phyloP scores from a whole-genome alignment of 371 early-diverging fungal genomes.

The Mucor saturninus region DNA sequence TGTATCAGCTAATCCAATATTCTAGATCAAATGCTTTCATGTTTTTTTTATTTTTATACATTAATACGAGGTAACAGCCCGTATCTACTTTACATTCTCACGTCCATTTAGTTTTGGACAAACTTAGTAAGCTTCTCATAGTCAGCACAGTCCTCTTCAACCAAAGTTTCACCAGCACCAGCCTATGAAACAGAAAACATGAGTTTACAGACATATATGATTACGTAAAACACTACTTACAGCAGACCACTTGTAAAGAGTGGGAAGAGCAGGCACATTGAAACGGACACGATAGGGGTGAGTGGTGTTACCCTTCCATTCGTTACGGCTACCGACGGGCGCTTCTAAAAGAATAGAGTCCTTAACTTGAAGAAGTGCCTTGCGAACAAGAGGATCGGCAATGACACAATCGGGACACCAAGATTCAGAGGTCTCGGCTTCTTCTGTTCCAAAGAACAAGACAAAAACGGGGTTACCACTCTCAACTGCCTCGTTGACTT shows the following conservation, averaged over 20 bases:
- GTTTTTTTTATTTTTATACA: too few relatives aligned
- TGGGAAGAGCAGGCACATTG: conserved; percentile 58
- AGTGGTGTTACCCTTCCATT: conserved; percentile 59
- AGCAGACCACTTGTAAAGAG: conserved; percentile 59
- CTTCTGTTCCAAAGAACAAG: conserved; percentile 50
- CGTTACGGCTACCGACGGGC: conserved; percentile 56
- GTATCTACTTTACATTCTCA: too few relatives aligned
- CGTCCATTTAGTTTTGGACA: conserved; percentile 21
- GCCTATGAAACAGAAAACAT: conserved; percentile 21
- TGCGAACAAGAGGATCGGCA: conserved; percentile 60
- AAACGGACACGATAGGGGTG: conserved; percentile 56
- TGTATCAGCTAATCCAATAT: too few relatives aligned
- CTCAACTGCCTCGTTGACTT: conserved; percentile 34
- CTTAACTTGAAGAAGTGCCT: conserved; percentile 42
- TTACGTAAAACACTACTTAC: conserved; percentile 32
- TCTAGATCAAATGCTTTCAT: too few relatives aligned
- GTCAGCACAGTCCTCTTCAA: conserved; percentile 59
- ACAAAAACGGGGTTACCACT: conserved; percentile 44
- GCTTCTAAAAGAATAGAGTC: conserved; percentile 55
- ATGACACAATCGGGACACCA: conserved; percentile 69
- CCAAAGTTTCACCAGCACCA: conserved; percentile 48
- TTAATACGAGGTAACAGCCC: too few relatives aligned
- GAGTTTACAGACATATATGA: background rate
- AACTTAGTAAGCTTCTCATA: conserved; percentile 45
- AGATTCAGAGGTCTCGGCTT: conserved; percentile 53